These are phyloP conservation scores for Orbilia quercus DNA, from an alignment of 2,329 filamentous ascomycete species.

Conservation along the genomic window DNA sequence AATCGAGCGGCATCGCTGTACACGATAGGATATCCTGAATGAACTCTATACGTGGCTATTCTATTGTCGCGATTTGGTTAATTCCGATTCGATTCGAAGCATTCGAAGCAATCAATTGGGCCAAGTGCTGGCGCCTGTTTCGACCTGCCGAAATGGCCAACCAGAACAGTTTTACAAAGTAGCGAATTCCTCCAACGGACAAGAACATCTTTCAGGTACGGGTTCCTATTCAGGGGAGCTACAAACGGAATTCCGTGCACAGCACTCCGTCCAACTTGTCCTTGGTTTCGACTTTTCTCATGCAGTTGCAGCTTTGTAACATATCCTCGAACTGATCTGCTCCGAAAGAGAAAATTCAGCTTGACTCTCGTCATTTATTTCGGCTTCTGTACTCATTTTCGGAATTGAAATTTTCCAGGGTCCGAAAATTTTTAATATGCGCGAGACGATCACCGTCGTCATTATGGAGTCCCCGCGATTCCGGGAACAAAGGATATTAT, in stretches of 20 bases:
- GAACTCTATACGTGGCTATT: constrained; percentile 48
- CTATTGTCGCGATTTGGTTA: constrained; percentile 15
- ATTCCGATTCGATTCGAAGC: constrained; percentile 27
- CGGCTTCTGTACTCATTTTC: constrained; percentile 14
- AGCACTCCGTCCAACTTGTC: too few relatives aligned
- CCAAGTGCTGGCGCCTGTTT: constrained; percentile 51
- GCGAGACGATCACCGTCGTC: constrained; percentile 34
- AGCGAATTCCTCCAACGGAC: constrained; percentile 54
- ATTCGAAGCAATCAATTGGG: constrained; percentile 23
- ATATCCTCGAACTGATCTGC: constrained; percentile 20
- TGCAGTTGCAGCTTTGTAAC: not conserved
- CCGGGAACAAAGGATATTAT: constrained; percentile 18
- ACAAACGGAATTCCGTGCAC: constrained; percentile 16
- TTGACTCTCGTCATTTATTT: too few relatives aligned
- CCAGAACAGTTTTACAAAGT: constrained; percentile 22
- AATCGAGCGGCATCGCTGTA: not conserved
- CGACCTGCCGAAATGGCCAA: constrained; percentile 51
- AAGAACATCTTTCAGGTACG: constrained; percentile 24
- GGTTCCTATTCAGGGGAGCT: constrained; percentile 34
- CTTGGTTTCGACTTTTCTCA: constrained; percentile 8
- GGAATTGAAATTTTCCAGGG: constrained; percentile 3
- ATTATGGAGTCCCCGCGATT: constrained; percentile 24
- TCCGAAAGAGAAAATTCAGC: constrained; percentile 10
- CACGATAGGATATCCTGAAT: constrained; percentile 32
- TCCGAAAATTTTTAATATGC: constrained; percentile 8